Conservation (phyloP, 2,329 filamentous ascomycete genomes). For the Claviceps purpurea region DNA sequence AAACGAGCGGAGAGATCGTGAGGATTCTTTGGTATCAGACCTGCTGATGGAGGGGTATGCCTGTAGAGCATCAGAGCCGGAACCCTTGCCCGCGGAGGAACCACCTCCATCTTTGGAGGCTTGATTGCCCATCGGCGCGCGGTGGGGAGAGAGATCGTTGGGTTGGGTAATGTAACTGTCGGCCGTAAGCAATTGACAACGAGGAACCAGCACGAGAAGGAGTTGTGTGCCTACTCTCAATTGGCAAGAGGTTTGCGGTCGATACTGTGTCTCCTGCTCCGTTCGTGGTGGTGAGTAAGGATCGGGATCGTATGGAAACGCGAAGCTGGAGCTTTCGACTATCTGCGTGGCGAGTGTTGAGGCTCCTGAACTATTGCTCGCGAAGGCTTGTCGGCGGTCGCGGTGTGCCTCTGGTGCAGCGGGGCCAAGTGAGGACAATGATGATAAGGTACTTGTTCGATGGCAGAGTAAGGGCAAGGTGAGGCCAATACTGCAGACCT, state of each 20-base stretch:
- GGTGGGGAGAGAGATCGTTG: slow-evolving; percentile 7
- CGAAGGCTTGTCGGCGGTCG: neutral
- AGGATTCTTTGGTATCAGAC: slow-evolving; percentile 86
- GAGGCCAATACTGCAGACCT: neutral
- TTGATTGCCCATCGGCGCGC: slow-evolving; percentile 57
- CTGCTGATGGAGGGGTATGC: slow-evolving; percentile 86
- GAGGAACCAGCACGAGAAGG: slow-evolving; percentile 7
- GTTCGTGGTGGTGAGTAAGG: slow-evolving; percentile 8
- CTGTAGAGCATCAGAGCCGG: slow-evolving; percentile 44
- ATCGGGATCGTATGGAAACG: slow-evolving; percentile 15
- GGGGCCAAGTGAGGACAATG: too few relatives aligned
- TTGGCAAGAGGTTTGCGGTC: neutral
- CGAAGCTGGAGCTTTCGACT: slow-evolving; percentile 7
- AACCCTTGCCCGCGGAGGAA: slow-evolving; percentile 33
- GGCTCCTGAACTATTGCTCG: neutral
- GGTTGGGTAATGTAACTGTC: neutral
- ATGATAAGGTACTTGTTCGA: neutral
- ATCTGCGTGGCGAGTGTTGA: neutral
- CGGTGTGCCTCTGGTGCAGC: neutral
- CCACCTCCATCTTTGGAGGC: slow-evolving; percentile 47
- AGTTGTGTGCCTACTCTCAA: neutral
- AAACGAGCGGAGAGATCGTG: slow-evolving; percentile 71
- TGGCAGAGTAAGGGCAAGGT: neutral
- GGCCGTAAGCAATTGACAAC: neutral
- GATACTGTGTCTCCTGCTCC: slow-evolving; percentile 1